Evolutionary conservation across 2,329 filamentous ascomycete species (phyloP), one percentile per base, ranked within the genome.

Genomic region (Boeremia lycopersici): DNA sequence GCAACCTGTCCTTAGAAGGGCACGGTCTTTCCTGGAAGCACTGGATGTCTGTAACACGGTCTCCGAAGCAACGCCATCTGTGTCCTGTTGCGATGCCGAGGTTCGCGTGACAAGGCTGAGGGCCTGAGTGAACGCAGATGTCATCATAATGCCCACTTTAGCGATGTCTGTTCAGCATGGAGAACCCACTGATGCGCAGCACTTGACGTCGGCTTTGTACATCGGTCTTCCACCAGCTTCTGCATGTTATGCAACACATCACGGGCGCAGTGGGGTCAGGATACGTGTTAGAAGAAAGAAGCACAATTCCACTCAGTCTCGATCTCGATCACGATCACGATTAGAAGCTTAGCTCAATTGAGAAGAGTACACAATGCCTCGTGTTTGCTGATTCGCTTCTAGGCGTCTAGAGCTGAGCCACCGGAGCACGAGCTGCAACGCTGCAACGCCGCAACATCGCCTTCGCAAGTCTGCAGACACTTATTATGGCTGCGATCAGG

Each of bases 171-270:
- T 29, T 33, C 8, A 34, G 34, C 26, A 40, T 23, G 45, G 41
- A 31, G 31, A 13, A 36, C 33, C 46, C 53, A 47, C 53, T 38
- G 41, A 49, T 55, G 23, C 39, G 42, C 47, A 56, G 47, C 47
- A 42, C 42, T 56, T 56, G 36, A 44, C 39, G 42, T 38, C n/a
- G 17, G 36, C 36, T 51, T 47, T 50, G 47, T 56, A 56, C 53
- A 56, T 54, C 25, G 19, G 30, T 17, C 17, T 46, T 55, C 41
- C 26, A 42, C 46, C 30, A 13, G 42, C 13, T 50, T 46, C 52
- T 50, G 25, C 10, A 36, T 13, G 36, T 6, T 39, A 50, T 49
- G 52, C 52, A 55, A 33, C 25, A 29, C 31, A 51, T 51, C 53
- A 51, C 53, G 43, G 38, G 48, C 28, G 8, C 38, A 43, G 47